phyloP scores from a whole-genome alignment of 192 early-diverging fungal species.

The Funneliformis geosporum region DNA sequence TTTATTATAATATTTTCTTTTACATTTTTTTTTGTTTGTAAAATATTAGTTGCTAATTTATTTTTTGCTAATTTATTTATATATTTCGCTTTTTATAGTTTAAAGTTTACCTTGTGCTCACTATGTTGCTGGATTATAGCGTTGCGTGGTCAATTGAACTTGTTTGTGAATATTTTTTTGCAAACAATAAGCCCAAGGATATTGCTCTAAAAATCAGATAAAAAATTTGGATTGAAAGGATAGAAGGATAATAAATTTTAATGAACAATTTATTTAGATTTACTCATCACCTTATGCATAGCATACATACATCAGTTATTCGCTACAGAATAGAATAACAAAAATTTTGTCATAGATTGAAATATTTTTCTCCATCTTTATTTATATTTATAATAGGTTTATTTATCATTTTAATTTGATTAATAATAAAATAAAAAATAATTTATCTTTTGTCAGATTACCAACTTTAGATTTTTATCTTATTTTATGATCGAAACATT shows the following conservation, averaged over 20 bases:
- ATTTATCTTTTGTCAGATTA: too few species aligned
- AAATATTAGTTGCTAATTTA: background rate
- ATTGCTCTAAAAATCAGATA: conserved; percentile 54
- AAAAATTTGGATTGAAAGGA: background rate
- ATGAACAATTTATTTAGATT: background rate
- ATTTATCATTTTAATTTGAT: too few species aligned
- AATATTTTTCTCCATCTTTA: background rate
- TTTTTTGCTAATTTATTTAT: conserved; percentile 17
- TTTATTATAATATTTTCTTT: conserved; percentile 9
- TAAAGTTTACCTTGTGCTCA: conserved; percentile 73
- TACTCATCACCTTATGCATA: background rate
- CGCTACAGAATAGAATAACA: too few species aligned
- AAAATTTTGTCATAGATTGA: background rate
- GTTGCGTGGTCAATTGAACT: conserved; percentile 80
- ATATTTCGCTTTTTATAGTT: conserved; percentile 52
- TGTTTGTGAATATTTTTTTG: conserved; percentile 75
- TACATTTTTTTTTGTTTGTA: background rate
- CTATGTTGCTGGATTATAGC: conserved; percentile 91
- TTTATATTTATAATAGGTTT: too few species aligned
- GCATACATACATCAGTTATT: background rate
- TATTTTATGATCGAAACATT: too few species aligned
- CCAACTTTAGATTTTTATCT: too few species aligned
- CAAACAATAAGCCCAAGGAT: conserved; percentile 87
- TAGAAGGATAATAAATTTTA: background rate
- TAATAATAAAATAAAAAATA: too few species aligned